Conservation (phyloP, 83 land plant species). For the Picea engelmannii region DNA sequence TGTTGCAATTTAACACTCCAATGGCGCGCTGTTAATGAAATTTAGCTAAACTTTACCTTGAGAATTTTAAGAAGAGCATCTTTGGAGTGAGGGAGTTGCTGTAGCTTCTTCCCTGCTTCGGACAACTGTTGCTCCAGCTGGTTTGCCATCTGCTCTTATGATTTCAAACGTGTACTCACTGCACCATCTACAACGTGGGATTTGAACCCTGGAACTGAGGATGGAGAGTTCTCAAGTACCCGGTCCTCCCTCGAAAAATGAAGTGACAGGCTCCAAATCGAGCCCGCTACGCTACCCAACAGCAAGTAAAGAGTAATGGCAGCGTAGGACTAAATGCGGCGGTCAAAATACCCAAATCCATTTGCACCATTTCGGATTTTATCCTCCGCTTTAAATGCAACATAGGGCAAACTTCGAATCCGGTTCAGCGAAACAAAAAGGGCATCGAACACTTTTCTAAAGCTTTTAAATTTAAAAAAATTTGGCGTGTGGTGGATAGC, state of each 20-base stretch:
- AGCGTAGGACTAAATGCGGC: background rate
- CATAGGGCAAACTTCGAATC: slow-evolving; percentile 9
- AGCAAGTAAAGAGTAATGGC: background rate
- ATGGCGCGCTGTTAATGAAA: background rate
- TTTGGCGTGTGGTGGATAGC: too few species aligned
- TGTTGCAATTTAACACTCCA: background rate
- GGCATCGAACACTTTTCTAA: too few species aligned
- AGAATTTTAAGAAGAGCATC: slow-evolving; percentile 62
- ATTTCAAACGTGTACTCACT: background rate
- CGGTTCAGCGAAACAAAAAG: background rate
- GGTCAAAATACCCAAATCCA: background rate
- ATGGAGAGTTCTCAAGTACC: background rate
- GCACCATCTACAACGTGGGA: background rate
- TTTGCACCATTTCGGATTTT: background rate
- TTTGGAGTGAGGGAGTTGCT: slow-evolving; percentile 54
- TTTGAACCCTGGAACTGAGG: background rate
- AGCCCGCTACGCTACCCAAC: background rate
- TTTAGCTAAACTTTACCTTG: slow-evolving; percentile 26
- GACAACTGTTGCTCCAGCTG: slow-evolving; percentile 41
- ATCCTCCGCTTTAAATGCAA: background rate
- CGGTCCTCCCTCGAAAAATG: background rate
- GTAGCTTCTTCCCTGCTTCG: slow-evolving; percentile 62
- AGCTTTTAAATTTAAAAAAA: too few species aligned
- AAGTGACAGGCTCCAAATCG: background rate
- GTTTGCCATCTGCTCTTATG: slow-evolving; percentile 9